phyloP scores from a whole-genome alignment of 1,284 basidiomycete species.

The Inonotus hispidus region DNA sequence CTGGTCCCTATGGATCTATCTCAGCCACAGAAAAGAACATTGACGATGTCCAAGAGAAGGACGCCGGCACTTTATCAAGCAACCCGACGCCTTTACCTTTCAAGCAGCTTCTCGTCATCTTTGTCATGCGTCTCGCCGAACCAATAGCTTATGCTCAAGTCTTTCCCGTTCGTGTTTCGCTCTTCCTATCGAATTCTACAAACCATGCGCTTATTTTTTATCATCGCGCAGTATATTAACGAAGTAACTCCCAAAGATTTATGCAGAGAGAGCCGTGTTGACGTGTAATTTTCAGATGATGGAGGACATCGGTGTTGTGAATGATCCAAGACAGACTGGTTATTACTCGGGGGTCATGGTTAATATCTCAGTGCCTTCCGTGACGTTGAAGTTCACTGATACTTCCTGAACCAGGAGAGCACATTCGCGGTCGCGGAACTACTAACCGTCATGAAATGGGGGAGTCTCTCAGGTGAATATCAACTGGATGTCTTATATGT shows the following conservation, averaged over 20 bases:
- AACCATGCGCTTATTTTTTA: not conserved
- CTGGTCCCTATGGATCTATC: not conserved
- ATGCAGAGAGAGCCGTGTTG: not conserved
- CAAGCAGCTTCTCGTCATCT: conserved; percentile 22
- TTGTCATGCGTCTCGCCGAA: conserved; percentile 25
- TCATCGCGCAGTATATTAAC: conserved; percentile 7
- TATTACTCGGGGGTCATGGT: conserved; percentile 27
- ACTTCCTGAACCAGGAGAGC: conserved; percentile 20
- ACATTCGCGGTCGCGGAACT: conserved; percentile 26
- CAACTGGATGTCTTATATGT: not conserved
- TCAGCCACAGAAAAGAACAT: not conserved
- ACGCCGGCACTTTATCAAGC: not conserved
- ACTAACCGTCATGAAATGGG: conserved; percentile 24
- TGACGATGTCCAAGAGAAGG: not conserved
- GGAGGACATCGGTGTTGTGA: conserved; percentile 23
- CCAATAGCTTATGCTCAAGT: conserved; percentile 24
- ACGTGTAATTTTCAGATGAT: conserved; percentile 20
- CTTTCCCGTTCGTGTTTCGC: conserved; percentile 5
- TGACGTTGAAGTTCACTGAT: not conserved
- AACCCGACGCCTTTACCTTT: conserved; percentile 21
- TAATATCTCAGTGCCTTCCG: not conserved
- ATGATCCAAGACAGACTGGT: conserved; percentile 23
- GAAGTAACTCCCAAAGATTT: not conserved
- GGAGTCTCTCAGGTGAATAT: conserved; percentile 22
- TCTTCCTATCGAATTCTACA: not conserved